These are phyloP conservation scores for Penicillium maclennaniae DNA, from an alignment of 495 filamentous ascomycete genomes.

Conservation along the genomic window DNA sequence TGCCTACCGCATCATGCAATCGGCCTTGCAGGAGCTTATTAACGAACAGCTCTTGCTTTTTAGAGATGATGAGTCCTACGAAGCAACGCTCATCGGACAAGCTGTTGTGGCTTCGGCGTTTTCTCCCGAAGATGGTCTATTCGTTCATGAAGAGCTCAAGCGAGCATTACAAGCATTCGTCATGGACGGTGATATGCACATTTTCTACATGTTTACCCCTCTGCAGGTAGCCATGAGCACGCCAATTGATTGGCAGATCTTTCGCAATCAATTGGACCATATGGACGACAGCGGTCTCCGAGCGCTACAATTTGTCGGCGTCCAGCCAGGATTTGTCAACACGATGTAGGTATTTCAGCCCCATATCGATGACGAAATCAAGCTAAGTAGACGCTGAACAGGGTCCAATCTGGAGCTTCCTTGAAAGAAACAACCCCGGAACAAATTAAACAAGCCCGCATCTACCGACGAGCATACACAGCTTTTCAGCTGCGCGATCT, in stretches of 20 bases:
- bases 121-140: slow-evolving; percentile 72
- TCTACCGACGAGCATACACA: slow-evolving; percentile 75
- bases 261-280: slow-evolving; percentile 64
- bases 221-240: slow-evolving; percentile 46
- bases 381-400: slow-evolving; percentile 20
- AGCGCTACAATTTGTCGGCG: slow-evolving; percentile 64
- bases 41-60: slow-evolving; percentile 30
- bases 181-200: slow-evolving; percentile 81
- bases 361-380: no score
- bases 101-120: slow-evolving; percentile 72
- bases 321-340: slow-evolving; percentile 67
- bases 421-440: slow-evolving; percentile 60
- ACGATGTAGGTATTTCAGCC: slow-evolving; percentile 51
- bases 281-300: slow-evolving; percentile 69
- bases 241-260: slow-evolving; percentile 68
- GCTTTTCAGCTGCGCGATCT: slow-evolving; percentile 78
- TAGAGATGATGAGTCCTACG: slow-evolving; percentile 49
- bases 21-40: slow-evolving; percentile 51
- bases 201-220: slow-evolving; percentile 78
- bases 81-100: slow-evolving; percentile 62
- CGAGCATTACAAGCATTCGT: slow-evolving; percentile 70
- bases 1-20: slow-evolving; percentile 51
- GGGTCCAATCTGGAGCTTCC: slow-evolving; percentile 62
- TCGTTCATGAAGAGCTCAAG: slow-evolving; percentile 65
- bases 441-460: slow-evolving; percentile 56